Percentiles rank a stretch among this genome's conserved stretches.
Conservation (phyloP, 1,284 basidiomycete species). For the Meripilus lineatus region DNA sequence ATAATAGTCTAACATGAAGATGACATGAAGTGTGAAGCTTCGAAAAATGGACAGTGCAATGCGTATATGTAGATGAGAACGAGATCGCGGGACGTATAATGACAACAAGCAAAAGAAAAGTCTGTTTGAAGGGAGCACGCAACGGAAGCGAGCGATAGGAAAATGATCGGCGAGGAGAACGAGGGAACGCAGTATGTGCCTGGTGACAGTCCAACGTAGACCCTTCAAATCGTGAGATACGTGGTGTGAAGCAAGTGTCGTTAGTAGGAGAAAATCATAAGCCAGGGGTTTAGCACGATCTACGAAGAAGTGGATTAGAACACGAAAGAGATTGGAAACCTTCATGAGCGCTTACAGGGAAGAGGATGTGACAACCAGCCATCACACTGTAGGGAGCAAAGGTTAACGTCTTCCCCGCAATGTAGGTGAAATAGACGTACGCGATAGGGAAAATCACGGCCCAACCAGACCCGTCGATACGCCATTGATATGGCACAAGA, state of each 20-base stretch:
- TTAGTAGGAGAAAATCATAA: slow-evolving; percentile 47
- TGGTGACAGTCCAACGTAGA: too few relatives aligned
- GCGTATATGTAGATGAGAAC: too few relatives aligned
- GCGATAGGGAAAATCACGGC: slow-evolving; percentile 42
- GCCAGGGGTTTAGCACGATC: slow-evolving; percentile 45
- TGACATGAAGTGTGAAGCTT: too few relatives aligned
- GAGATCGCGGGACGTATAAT: too few relatives aligned
- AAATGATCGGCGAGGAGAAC: too few relatives aligned
- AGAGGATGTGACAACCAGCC: slow-evolving; percentile 37
- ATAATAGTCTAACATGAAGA: too few relatives aligned
- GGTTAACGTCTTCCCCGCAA: background rate
- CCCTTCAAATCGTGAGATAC: too few relatives aligned
- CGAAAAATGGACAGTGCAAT: too few relatives aligned
- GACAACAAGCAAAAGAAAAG: too few relatives aligned
- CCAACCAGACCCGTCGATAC: slow-evolving; percentile 35
- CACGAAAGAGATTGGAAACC: background rate
- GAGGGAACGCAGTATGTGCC: too few relatives aligned
- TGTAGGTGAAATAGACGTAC: slow-evolving; percentile 15
- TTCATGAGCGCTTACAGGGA: slow-evolving; percentile 28
- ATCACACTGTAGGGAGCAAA: slow-evolving; percentile 19
- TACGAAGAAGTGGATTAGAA: slow-evolving; percentile 12
- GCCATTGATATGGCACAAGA: slow-evolving; percentile 42
- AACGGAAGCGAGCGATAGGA: too few relatives aligned
- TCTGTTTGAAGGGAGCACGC: too few relatives aligned
- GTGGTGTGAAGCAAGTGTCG: slow-evolving; percentile 4